phyloP scores from a whole-genome alignment of 2,329 filamentous ascomycete species.

The Dactylonectria estremocensis region DNA sequence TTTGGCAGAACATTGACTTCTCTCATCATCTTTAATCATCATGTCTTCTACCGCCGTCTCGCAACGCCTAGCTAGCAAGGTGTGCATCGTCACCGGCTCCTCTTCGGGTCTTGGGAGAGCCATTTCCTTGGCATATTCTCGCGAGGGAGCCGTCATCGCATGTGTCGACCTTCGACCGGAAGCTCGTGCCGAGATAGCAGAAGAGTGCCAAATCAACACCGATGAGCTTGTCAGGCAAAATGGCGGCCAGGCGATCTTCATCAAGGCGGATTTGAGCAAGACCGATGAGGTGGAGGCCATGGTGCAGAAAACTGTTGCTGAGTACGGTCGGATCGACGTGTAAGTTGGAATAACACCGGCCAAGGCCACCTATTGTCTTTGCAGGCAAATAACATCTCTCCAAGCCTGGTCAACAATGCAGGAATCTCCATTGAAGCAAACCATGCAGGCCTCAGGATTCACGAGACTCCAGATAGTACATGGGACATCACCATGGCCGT shows the following conservation, averaged over 20 bases:
- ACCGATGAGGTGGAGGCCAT: constrained; percentile 55
- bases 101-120: constrained; percentile 63
- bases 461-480: constrained; percentile 60
- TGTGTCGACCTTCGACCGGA: constrained; percentile 57
- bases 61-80: constrained; percentile 35
- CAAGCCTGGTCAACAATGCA: constrained; percentile 58
- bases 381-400: neutral
- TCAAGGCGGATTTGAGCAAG: constrained; percentile 60
- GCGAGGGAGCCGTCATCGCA: constrained; percentile 59
- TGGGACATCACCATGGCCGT: constrained; percentile 61
- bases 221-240: constrained; percentile 53
- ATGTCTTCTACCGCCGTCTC: constrained; percentile 6
- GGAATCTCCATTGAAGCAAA: constrained; percentile 57
- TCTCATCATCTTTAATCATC: neutral
- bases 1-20: neutral
- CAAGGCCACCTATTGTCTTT: constrained; percentile 47
- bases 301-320: constrained; percentile 45
- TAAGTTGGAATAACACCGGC: constrained; percentile 50
- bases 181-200: constrained; percentile 46
- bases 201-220: constrained; percentile 48
- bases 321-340: constrained; percentile 45
- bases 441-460: constrained; percentile 57
- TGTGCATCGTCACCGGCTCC: constrained; percentile 63
- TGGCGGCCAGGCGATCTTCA: constrained; percentile 58
- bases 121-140: constrained; percentile 60